Conservation (phyloP, 1,139 yeast species). For the Pichia sp. region DNA sequence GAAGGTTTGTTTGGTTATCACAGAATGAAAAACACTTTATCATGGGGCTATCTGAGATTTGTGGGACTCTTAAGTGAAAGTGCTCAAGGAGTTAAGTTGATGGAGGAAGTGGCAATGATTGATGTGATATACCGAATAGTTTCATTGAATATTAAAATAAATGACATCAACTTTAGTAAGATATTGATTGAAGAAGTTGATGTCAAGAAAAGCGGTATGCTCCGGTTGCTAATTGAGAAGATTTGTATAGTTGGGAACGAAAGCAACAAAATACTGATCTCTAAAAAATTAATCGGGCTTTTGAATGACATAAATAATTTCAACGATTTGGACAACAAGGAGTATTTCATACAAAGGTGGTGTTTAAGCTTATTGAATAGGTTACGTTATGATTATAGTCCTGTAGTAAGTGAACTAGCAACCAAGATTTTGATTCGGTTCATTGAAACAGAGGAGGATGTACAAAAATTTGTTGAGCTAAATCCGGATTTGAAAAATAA, state of each 20-base stretch:
- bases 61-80: slow-evolving; percentile 63
- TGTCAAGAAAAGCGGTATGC: slow-evolving; percentile 55
- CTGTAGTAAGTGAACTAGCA: slow-evolving; percentile 50
- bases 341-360: slow-evolving; percentile 6
- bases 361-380: slow-evolving; percentile 42
- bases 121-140: slow-evolving; percentile 36
- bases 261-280: background rate
- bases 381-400: slow-evolving; percentile 61
- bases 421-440: slow-evolving; percentile 42
- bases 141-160: slow-evolving; percentile 52
- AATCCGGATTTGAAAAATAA: slow-evolving; percentile 31
- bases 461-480: slow-evolving; percentile 32
- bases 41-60: slow-evolving; percentile 70
- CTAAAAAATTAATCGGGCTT: slow-evolving; percentile 3
- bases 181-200: slow-evolving; percentile 55
- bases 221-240: slow-evolving; percentile 45
- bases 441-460: slow-evolving; percentile 31
- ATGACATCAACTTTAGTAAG: slow-evolving; percentile 53
- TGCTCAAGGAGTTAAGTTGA: slow-evolving; percentile 52
- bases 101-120: slow-evolving; percentile 80
- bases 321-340: background rate
- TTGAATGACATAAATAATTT: background rate
- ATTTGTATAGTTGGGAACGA: slow-evolving; percentile 1
- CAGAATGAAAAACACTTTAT: slow-evolving; percentile 55
- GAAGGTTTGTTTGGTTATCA: slow-evolving; percentile 66